Conservation (phyloP, 495 filamentous ascomycete species). For the Trichocladium uniseriatum region DNA sequence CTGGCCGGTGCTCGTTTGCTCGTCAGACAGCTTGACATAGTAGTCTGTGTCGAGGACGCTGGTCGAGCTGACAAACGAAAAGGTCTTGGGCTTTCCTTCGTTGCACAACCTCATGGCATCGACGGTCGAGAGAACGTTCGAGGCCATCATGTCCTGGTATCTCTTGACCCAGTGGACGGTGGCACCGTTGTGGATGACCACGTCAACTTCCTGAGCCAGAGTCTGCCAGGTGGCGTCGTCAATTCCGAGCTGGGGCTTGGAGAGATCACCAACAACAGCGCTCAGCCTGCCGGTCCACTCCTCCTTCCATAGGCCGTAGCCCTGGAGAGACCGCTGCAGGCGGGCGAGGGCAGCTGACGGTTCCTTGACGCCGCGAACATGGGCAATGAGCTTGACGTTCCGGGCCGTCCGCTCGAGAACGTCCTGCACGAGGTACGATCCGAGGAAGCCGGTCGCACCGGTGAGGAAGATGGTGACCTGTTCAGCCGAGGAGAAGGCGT, state of each 20-base stretch:
- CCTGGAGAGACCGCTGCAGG: conserved; percentile 46
- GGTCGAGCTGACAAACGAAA: conserved; percentile 82
- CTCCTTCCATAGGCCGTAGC: conserved; percentile 75
- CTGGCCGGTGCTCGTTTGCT: conserved; percentile 38
- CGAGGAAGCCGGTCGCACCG: conserved; percentile 86
- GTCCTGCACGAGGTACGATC: conserved; percentile 70
- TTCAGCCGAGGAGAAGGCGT: conserved; percentile 21
- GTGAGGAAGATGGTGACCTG: conserved; percentile 68
- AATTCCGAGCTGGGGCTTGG: conserved; percentile 62
- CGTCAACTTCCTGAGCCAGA: conserved; percentile 56
- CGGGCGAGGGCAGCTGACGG: conserved; percentile 39
- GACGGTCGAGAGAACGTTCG: conserved; percentile 77
- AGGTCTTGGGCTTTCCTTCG: conserved; percentile 65
- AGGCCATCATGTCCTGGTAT: conserved; percentile 63
- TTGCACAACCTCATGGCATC: conserved; percentile 69
- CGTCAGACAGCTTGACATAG: conserved; percentile 63
- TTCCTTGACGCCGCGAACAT: conserved; percentile 59
- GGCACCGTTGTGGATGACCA: conserved; percentile 88
- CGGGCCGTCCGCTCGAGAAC: conserved; percentile 52
- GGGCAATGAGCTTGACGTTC: conserved; percentile 59
- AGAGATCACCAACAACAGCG: conserved; percentile 63
- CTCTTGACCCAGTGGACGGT: conserved; percentile 77
- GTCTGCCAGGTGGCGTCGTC: conserved; percentile 51
- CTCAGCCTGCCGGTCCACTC: conserved; percentile 55
- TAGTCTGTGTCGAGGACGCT: conserved; percentile 71